Evolutionary conservation across 495 filamentous ascomycete species (phyloP), one percentile per base, ranked within the genome.

Genomic region (Penicillium macrosclerotiorum): DNA sequence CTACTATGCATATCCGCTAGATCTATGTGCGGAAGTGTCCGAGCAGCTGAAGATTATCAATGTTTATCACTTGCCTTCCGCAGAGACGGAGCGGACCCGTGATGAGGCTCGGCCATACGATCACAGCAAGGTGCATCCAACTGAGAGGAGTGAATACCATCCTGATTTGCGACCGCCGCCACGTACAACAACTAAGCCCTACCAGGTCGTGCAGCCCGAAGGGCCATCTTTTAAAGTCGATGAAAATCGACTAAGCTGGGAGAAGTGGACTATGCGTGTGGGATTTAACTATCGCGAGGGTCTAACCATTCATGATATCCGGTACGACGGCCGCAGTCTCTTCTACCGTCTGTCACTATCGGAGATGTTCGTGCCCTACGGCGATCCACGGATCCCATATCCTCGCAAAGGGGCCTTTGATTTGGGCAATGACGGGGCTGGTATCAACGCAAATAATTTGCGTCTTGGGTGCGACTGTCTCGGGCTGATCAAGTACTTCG

Each of bases 191-290:
- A 64, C 89, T 26, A 92, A 90, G 63, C 87, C 89, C 1, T 70
- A 88, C 43, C 82, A 84, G 12, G 80, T 95, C 0, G 60, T 83
- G 8, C 89, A 95, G 54, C 89, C 89, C 1, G 76, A 91, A 43
- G 89, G 89, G 0, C 78, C 80, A 4, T 88, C 84, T 3, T 94
- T 95, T 66, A 55, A 46, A 16, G 55, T 52, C 1, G 14, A 59
- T 1, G 79, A 76, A 1, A 68, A 75, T 27, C 55, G 63, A 4
- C 45, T 78, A 4, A 42, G 23, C 1, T 87, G 83, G 83, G 80
- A 86, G 59, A 85, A 85, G 47, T 87, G 84, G 84, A 61, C 63
- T 5, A 78, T 87, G 59, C 69, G 77, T 13, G 70, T 88, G 25
- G 80, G 80, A 0, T 87, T 82, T 54, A 86, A 84, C 16, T 68